These are phyloP conservation scores for Mucor ambiguus DNA, from an alignment of 371 early-diverging fungal genomes.

Conservation along the genomic window DNA sequence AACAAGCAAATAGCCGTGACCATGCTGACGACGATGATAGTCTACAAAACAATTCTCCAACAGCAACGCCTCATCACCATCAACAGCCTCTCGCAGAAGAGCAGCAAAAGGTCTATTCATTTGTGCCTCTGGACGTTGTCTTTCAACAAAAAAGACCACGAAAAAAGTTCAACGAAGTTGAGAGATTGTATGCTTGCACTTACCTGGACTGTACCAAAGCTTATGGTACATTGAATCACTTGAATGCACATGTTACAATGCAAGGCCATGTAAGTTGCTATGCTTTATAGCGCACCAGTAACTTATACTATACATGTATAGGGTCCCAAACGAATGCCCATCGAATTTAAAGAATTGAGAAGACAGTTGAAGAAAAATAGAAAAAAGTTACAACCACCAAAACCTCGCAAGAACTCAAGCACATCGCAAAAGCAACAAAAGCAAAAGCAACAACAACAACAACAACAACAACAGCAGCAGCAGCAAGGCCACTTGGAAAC, in stretches of 20 bases:
- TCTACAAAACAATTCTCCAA: neutral
- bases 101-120: constrained; percentile 56
- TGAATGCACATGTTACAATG: constrained; percentile 76
- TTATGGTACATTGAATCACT: constrained; percentile 75
- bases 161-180: constrained; percentile 69
- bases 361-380: constrained; percentile 48
- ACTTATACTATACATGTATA: constrained; percentile 4
- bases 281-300: neutral
- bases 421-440: neutral
- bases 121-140: constrained; percentile 64
- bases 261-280: constrained; percentile 62
- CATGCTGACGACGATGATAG: neutral
- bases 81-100: neutral
- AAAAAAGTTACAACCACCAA: constrained; percentile 24
- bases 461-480: neutral
- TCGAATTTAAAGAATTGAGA: constrained; percentile 68
- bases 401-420: constrained; percentile 17
- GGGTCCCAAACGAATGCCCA: constrained; percentile 47
- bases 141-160: constrained; percentile 68
- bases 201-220: constrained; percentile 65
- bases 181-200: constrained; percentile 68
- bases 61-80: neutral
- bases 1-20: neutral
- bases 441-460: neutral
- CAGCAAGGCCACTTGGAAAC: neutral